Conservation (phyloP, 305 asterid genomes). For the Caryopteris hybrid region DNA sequence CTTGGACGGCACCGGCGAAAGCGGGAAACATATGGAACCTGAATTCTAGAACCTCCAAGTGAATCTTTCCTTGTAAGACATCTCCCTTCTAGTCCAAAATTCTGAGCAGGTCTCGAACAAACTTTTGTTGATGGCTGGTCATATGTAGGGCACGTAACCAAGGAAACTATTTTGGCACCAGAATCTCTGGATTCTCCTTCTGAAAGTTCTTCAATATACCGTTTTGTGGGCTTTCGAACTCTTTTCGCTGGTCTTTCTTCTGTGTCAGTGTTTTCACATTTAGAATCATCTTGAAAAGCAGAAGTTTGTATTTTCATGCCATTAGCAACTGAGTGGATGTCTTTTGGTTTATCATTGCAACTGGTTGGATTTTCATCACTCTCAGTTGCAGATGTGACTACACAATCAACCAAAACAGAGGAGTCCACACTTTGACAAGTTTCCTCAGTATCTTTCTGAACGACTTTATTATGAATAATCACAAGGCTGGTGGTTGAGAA, state of each 20-base stretch:
- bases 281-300: conserved; percentile 29
- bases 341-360: conserved; percentile 29
- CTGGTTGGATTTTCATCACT: conserved; percentile 26
- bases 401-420: conserved; percentile 39
- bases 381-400: conserved; percentile 33
- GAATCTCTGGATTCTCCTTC: conserved; percentile 72
- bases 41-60: conserved; percentile 81
- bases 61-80: conserved; percentile 72
- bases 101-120: conserved; percentile 38
- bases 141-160: conserved; percentile 26
- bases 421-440: conserved; percentile 28
- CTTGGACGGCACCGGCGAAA: conserved; percentile 91
- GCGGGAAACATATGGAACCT: conserved; percentile 85
- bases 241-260: conserved; percentile 73
- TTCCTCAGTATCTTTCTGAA: conserved; percentile 45
- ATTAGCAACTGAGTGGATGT: conserved; percentile 29
- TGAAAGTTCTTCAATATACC: conserved; percentile 85
- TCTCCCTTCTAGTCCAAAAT: conserved; percentile 40
- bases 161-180: conserved; percentile 41
- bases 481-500: conserved; percentile 66
- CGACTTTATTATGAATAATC: conserved; percentile 51
- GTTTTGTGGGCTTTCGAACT: conserved; percentile 84
- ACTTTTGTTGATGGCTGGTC: conserved; percentile 34
- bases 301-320: conserved; percentile 26
- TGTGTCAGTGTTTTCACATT: conserved; percentile 39